phyloP scores from a whole-genome alignment of 495 filamentous ascomycete genomes.

The Diplogelasinospora grovesii region DNA sequence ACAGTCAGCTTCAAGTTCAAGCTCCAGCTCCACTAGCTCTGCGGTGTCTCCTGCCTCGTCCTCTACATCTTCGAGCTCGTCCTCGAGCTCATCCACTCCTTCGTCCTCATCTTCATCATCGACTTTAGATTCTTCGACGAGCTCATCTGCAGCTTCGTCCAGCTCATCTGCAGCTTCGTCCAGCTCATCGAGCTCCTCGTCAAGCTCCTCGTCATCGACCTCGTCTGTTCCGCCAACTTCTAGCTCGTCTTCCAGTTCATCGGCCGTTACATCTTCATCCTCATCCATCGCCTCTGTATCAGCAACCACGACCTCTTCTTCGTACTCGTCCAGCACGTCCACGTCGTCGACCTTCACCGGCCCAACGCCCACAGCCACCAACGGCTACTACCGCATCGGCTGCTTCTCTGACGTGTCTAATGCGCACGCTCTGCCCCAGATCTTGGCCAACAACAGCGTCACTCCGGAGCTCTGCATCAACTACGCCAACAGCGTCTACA shows the following conservation, averaged over 20 bases:
- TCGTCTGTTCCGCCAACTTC: neutral
- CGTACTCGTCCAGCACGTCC: neutral
- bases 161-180: neutral
- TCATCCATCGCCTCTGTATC: neutral
- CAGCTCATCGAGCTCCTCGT: conserved; percentile 1
- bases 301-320: neutral
- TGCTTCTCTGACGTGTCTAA: conserved; percentile 21
- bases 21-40: neutral
- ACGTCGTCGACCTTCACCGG: conserved; percentile 1
- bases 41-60: neutral
- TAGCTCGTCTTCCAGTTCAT: neutral
- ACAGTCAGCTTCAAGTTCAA: neutral
- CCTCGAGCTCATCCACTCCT: neutral
- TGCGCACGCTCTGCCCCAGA: conserved; percentile 16
- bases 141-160: neutral
- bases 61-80: neutral
- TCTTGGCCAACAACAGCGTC: conserved; percentile 15
- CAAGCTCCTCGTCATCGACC: conserved; percentile 1
- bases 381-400: conserved; percentile 17
- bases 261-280: neutral
- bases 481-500: conserved; percentile 13
- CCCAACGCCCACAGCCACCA: conserved; percentile 6
- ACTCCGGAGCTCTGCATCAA: conserved; percentile 20
- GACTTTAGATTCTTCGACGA: neutral
- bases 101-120: neutral